Percentiles rank a stretch among this genome's conserved stretches.
Evolutionary conservation across 257 asterid genomes (phyloP).

Genomic region (Parsonsia alboflavescens): DNA sequence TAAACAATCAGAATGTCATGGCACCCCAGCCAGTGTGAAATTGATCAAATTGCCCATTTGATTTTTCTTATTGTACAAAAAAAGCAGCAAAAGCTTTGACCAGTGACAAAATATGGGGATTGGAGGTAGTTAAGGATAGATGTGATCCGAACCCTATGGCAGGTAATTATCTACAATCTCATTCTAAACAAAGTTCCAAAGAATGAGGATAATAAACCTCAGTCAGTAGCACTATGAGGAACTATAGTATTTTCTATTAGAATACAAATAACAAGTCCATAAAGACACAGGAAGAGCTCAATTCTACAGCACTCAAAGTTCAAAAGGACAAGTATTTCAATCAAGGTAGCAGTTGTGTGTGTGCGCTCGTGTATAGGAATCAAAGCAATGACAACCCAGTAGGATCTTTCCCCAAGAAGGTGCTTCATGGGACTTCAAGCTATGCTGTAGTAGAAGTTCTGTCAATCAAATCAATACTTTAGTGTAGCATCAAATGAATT

Average conservation of each 20-base stretch:
- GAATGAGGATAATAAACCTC: background rate
- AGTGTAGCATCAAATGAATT: background rate
- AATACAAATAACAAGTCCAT: background rate
- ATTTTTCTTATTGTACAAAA: background rate
- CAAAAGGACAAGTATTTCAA: background rate
- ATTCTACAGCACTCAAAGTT: background rate
- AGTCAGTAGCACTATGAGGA: background rate
- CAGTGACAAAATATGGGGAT: background rate
- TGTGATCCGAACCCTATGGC: background rate
- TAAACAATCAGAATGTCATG: conserved; percentile 20
- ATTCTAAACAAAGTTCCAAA: background rate
- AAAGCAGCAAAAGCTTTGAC: background rate
- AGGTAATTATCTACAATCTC: background rate
- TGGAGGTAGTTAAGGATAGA: background rate
- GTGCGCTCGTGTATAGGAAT: background rate
- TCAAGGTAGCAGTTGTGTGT: background rate
- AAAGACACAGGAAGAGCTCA: background rate
- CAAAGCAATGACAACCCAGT: background rate
- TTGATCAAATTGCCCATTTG: background rate
- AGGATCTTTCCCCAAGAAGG: background rate
- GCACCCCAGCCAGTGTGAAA: background rate
- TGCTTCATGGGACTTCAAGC: background rate
- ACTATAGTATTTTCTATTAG: background rate
- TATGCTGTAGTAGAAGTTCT: background rate
- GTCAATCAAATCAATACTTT: background rate